Evolutionary conservation across 495 filamentous ascomycete genomes (phyloP).

Genomic region (Aspergillus carlsbadensis): DNA sequence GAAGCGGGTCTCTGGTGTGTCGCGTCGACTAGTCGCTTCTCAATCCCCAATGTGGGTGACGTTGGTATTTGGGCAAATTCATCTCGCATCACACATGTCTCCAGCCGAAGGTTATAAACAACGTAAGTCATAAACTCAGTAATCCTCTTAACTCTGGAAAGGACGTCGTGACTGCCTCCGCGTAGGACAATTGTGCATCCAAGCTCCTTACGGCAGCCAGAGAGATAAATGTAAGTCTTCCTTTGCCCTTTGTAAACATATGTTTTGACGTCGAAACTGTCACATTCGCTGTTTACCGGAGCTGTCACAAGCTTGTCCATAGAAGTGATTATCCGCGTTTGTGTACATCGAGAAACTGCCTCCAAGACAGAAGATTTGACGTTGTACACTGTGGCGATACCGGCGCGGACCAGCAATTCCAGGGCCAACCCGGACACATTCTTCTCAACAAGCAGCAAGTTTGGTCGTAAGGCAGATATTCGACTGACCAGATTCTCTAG

Average conservation of each 20-base stretch:
- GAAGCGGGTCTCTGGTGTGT: slow-evolving; percentile 2
- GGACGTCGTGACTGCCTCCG: slow-evolving; percentile 66
- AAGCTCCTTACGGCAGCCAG: slow-evolving; percentile 86
- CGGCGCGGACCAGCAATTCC: slow-evolving; percentile 79
- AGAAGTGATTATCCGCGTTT: slow-evolving; percentile 89
- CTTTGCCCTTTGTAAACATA: slow-evolving; percentile 78
- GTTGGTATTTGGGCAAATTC: slow-evolving; percentile 88
- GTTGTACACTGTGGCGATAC: slow-evolving; percentile 90
- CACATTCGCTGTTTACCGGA: slow-evolving; percentile 74
- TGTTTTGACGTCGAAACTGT: slow-evolving; percentile 91
- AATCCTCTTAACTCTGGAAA: slow-evolving; percentile 84
- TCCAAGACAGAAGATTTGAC: slow-evolving; percentile 95
- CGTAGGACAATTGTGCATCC: slow-evolving; percentile 96
- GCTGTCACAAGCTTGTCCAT: slow-evolving; percentile 89
- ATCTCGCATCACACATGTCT: slow-evolving; percentile 94
- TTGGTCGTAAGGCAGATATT: slow-evolving; percentile 82
- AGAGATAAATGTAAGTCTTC: slow-evolving; percentile 95
- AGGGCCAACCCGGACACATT: slow-evolving; percentile 89
- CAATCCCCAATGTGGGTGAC: slow-evolving; percentile 41
- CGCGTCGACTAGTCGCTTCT: slow-evolving; percentile 8
- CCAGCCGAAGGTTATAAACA: slow-evolving; percentile 94
- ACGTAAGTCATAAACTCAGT: slow-evolving; percentile 99
- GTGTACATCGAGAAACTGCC: slow-evolving; percentile 86
- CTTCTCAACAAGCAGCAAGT: slow-evolving; percentile 82
- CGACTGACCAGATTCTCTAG: slow-evolving; percentile 87